Base-by-base conservation (phyloP, 1,284 basidiomycete genomes). In the Lentinula novae-zelandiae region DNA sequence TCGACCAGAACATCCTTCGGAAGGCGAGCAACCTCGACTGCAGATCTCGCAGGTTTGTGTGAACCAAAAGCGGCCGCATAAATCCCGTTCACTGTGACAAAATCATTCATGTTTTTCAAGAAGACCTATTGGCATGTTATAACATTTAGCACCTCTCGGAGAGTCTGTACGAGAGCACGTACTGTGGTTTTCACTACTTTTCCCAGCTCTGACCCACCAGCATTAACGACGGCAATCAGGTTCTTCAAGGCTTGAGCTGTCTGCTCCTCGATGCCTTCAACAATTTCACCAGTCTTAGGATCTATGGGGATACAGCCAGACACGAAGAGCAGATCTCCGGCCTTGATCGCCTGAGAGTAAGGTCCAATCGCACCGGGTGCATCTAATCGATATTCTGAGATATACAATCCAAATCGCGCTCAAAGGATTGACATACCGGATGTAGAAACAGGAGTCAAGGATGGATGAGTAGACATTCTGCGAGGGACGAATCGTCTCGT, bases 61-160 rank as follows among this genome's bases (percentile, higher is more conserved):
- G 85, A 80, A n/a, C 90, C 93, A 72, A 96, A 96, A 75, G 90
- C 89, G 59, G 82, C 78, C 51, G 82, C 82, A 72, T 95, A 95
- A 58, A 90, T 77, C 5, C 74, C 80, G 73, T 98, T 99, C 72
- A 98, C 88, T 58, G 83, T 79, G 12, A 73, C 86, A 74, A 98
- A 98, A 75, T 98, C 92, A 69, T 91, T 81, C 94, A 98, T 96
- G 67, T 84, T 79, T 74, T 96, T 94, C 71, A 98, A 76, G 80
- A 98, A 98, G 53, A 97, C 90, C 89, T 93, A 10, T 33, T 17
- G 17, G 17, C 8, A 27, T 27, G 27, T 27, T 2, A 15, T 17
- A 63, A 12, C 8, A 51, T 17, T 46, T 0, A 46, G 44, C 3
- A 9, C 15, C 7, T n/a, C 44, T 22, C 44, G 17, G 27, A 27